phyloP scores from a whole-genome alignment of 306 rosid species.

The Fragaria ananassa region DNA sequence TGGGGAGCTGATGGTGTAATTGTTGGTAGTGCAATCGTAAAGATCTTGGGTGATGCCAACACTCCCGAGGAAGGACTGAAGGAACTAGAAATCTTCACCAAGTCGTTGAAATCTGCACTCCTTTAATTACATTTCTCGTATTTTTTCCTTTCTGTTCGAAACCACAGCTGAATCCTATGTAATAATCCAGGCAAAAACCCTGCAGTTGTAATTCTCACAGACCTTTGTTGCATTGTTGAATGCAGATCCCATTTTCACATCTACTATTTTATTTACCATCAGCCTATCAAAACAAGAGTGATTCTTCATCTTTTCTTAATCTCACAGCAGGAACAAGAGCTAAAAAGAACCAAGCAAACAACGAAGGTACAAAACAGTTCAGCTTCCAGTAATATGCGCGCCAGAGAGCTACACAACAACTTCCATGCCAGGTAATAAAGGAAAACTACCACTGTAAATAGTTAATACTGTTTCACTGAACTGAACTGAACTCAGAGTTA shows the following conservation, averaged over 20 bases:
- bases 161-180: not conserved
- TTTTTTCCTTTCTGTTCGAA: not conserved
- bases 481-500: not conserved
- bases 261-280: not conserved
- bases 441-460: not conserved
- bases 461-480: not conserved
- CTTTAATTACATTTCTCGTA: conserved; percentile 21
- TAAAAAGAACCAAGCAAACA: too few species aligned
- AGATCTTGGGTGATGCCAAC: conserved; percentile 70
- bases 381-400: not conserved
- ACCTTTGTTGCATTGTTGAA: not conserved
- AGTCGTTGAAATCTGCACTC: conserved; percentile 59
- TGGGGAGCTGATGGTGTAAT: conserved; percentile 99
- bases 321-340: too few species aligned
- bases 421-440: not conserved
- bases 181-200: not conserved
- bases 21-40: conserved; percentile 92
- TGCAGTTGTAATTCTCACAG: not conserved
- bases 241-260: not conserved
- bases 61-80: conserved; percentile 81
- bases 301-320: too few species aligned
- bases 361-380: too few species aligned
- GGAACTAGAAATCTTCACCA: conserved; percentile 57
- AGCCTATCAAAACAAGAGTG: not conserved
- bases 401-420: not conserved